Percentiles rank a stretch among this genome's conserved stretches.
Evolutionary conservation across 2,329 filamentous ascomycete species (phyloP).

Genomic region (Sporothrix dimorphospora): DNA sequence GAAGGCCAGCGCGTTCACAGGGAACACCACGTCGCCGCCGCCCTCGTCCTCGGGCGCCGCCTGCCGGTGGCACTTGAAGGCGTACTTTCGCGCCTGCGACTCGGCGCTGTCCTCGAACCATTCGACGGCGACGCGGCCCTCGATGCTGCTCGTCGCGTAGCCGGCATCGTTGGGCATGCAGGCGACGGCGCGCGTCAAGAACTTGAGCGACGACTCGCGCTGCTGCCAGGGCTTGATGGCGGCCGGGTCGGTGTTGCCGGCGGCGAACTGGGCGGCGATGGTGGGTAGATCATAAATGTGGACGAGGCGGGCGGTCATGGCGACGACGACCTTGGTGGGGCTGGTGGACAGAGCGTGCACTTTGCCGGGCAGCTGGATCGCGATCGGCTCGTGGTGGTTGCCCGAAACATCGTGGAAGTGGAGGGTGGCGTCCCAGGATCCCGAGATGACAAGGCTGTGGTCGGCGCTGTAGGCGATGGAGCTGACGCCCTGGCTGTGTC

Average conservation of each 20-base stretch:
- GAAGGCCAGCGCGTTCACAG: constrained; percentile 87
- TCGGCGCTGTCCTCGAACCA: constrained; percentile 92
- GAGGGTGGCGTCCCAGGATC: constrained; percentile 90
- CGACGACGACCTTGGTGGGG: constrained; percentile 82
- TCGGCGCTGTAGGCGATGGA: constrained; percentile 79
- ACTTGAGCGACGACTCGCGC: constrained; percentile 91
- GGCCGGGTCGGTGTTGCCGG: constrained; percentile 48
- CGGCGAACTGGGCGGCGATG: constrained; percentile 60
- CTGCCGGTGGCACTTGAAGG: constrained; percentile 97
- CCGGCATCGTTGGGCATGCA: constrained; percentile 97
- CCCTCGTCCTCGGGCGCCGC: constrained; percentile 62
- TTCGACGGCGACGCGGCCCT: constrained; percentile 93
- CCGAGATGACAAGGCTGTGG: constrained; percentile 81
- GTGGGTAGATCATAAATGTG: constrained; percentile 88
- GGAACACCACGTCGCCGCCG: constrained; percentile 81
- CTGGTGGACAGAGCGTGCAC: constrained; percentile 84
- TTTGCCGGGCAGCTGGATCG: constrained; percentile 77
- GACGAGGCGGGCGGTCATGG: constrained; percentile 91
- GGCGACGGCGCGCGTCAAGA: constrained; percentile 88
- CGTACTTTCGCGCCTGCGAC: constrained; percentile 91
- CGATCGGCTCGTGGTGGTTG: constrained; percentile 51
- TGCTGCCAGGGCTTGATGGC: constrained; percentile 83
- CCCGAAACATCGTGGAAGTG: constrained; percentile 71
- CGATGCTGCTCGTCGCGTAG: constrained; percentile 90
- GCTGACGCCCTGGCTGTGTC: constrained; percentile 78